Percentiles rank a stretch among this genome's conserved stretches.
Conservation (phyloP, 2,329 filamentous ascomycete species). For the Simplicillium sp. region DNA sequence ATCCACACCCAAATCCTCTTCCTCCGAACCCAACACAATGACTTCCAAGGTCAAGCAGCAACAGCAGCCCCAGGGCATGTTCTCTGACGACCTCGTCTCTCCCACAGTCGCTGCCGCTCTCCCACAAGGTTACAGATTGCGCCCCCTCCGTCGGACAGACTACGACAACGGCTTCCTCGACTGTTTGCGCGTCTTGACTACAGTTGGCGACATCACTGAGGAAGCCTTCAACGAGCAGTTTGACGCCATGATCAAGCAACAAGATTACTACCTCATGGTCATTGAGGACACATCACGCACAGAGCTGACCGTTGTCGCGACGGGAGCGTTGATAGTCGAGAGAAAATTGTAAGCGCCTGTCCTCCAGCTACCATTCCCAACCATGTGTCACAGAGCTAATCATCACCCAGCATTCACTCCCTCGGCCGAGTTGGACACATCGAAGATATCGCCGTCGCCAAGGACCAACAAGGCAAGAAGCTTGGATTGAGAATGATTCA, state of each 20-base stretch:
- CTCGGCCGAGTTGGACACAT: conserved; percentile 86
- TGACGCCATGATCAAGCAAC: conserved; percentile 66
- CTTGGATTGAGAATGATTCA: conserved; percentile 87
- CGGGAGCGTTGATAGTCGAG: conserved; percentile 84
- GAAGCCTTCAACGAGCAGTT: conserved; percentile 70
- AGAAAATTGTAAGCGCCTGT: conserved; percentile 66
- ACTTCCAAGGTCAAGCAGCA: conserved; percentile 3
- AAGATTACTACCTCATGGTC: conserved; percentile 78
- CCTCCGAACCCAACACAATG: conserved; percentile 4
- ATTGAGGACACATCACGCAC: conserved; percentile 60
- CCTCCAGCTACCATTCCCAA: no score
- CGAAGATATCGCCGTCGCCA: conserved; percentile 92
- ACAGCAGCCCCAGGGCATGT: conserved; percentile 52
- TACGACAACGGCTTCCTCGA: conserved; percentile 79
- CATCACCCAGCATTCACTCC: conserved; percentile 57
- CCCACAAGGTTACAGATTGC: conserved; percentile 73
- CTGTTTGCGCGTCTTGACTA: conserved; percentile 83
- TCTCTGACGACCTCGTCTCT: conserved; percentile 68
- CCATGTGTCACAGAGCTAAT: no score
- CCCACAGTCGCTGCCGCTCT: conserved; percentile 62
- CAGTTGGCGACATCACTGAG: conserved; percentile 76
- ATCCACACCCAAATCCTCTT: no score
- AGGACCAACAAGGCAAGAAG: conserved; percentile 96
- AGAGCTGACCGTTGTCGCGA: conserved; percentile 67
- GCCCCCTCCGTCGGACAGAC: conserved; percentile 70